Base-by-base conservation (phyloP, 1,284 basidiomycete species). In the Ustilago vetiveriae region DNA sequence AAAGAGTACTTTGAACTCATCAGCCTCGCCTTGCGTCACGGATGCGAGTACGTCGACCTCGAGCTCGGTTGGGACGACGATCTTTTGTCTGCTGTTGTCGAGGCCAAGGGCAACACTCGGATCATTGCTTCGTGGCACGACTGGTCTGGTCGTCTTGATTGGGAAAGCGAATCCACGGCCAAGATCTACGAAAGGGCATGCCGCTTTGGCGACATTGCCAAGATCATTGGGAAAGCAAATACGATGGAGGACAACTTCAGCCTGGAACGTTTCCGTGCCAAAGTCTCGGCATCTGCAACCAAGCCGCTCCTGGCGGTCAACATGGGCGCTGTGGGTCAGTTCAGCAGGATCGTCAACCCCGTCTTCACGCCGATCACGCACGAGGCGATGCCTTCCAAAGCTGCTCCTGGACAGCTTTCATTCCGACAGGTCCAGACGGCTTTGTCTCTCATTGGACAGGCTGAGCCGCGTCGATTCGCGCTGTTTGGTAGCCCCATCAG, bases 81-180 rank as follows among this genome's bases (percentile, higher is more conserved):
- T 46, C 80, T 85, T 40, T 87, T 94, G 49, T 85, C 86, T 19
- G 85, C 87, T 2, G 84, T 98, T 45, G 82, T 85, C 24, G 80
- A 85, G 2, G 84, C 83, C 49, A 94, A 93, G 82, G 89, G 92
- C 0, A 80, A 85, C 37, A 90, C 91, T 0, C 86, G 90, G 74
- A 88, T 98, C 76, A 89, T 99, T 58, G 91, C 92, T 0, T 96
- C 93, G 10, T 95, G 89, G 88, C 94, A 98, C 81, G 94, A 99
- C 79, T 93, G 90, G 89, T 89, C 87, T 35, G 94, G 95, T 3
- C 84, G 86, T 19, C 86, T 96, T 84, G 87, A 87, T 66, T 99
- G 95, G 95, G 86, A 88, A 67, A 86, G 89, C 11, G 82, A 86
- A 4, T 82, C 86, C 23, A 88, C 91, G 38, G 86, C 88, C 72